A percentile compares a stretch with the other conserved stretches of the same genome.
Evolutionary conservation across 495 filamentous ascomycete genomes (phyloP).

Genomic region (Beverwykella pulmonaria): DNA sequence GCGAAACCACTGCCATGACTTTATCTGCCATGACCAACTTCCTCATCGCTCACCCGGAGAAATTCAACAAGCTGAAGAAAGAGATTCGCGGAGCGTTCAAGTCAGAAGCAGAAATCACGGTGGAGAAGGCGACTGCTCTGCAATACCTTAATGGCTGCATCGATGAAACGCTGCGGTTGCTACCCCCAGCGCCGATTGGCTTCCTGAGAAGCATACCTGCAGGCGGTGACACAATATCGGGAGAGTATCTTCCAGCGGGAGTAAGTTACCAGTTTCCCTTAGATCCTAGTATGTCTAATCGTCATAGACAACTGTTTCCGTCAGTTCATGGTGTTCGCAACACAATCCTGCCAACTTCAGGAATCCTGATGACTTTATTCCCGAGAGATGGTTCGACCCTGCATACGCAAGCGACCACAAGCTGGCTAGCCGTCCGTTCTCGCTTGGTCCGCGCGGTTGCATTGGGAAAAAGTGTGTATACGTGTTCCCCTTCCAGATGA

Average conservation of each 20-base stretch:
- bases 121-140: slow-evolving; percentile 18
- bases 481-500: not conserved
- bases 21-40: slow-evolving; percentile 23
- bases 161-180: slow-evolving; percentile 31
- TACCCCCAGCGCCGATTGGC: slow-evolving; percentile 32
- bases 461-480: slow-evolving; percentile 36
- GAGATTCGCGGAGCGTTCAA: slow-evolving; percentile 34
- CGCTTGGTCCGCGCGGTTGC: slow-evolving; percentile 33
- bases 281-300: not conserved
- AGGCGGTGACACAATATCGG: slow-evolving; percentile 31
- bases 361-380: slow-evolving; percentile 34
- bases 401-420: slow-evolving; percentile 28
- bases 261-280: slow-evolving; percentile 10
- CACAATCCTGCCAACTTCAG: slow-evolving; percentile 35
- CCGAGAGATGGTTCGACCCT: slow-evolving; percentile 28
- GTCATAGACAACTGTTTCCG: slow-evolving; percentile 31
- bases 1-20: slow-evolving; percentile 36
- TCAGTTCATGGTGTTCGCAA: slow-evolving; percentile 28
- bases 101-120: slow-evolving; percentile 29
- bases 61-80: slow-evolving; percentile 21
- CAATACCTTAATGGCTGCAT: slow-evolving; percentile 34
- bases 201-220: slow-evolving; percentile 21
- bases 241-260: slow-evolving; percentile 28
- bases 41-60: slow-evolving; percentile 31
- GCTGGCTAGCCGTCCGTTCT: slow-evolving; percentile 31